Conservation (phyloP, 2,329 filamentous ascomycete genomes). For the Pestalotiopsis sp. region DNA sequence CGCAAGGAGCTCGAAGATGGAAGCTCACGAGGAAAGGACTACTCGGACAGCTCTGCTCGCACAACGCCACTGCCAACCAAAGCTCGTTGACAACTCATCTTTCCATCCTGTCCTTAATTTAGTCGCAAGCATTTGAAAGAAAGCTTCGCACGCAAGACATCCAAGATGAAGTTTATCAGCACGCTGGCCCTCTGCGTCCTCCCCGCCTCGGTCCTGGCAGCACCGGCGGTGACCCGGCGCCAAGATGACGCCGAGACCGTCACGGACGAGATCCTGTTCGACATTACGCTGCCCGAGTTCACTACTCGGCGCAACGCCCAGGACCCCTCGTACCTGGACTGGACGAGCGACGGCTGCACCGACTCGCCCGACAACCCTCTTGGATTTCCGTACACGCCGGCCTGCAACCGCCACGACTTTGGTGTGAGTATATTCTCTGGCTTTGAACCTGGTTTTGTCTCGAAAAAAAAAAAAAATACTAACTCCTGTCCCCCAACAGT, state of each 20-base stretch:
- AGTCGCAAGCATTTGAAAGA: too few species aligned
- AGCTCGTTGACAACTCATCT: neutral
- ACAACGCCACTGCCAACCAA: neutral
- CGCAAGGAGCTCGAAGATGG: neutral
- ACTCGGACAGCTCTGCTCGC: neutral
- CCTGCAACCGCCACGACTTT: constrained; percentile 59
- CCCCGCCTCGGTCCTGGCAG: neutral
- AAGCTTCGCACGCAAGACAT: too few species aligned
- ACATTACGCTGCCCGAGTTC: constrained; percentile 43
- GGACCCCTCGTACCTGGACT: constrained; percentile 41
- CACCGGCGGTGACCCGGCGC: neutral
- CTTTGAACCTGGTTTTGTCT: too few species aligned
- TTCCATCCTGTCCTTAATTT: too few species aligned
- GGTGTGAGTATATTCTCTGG: constrained; percentile 27
- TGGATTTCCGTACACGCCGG: constrained; percentile 44
- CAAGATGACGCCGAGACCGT: neutral
- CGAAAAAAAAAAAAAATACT: too few species aligned
- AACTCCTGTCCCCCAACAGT: constrained; percentile 22
- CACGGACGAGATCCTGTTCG: constrained; percentile 53
- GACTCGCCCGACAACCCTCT: constrained; percentile 45
- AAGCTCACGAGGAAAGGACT: neutral
- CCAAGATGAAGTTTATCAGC: constrained; percentile 5
- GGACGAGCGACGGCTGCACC: constrained; percentile 46
- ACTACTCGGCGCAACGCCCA: constrained; percentile 38
- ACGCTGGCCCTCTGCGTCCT: neutral